Evolutionary conservation across 495 filamentous ascomycete species (phyloP).

Genomic region (Talaromyces adpressus): DNA sequence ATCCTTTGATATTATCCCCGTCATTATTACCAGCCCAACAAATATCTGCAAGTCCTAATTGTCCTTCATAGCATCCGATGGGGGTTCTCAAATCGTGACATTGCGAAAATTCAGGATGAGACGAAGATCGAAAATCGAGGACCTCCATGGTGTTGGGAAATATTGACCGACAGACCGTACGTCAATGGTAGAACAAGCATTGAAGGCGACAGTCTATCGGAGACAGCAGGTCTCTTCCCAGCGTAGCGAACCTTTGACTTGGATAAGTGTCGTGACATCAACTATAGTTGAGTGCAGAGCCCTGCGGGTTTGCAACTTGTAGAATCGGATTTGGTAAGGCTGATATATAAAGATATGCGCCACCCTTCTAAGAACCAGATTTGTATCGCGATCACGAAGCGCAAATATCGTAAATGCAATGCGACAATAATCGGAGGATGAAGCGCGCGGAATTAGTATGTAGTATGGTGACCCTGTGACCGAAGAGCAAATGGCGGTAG

Average conservation of each 20-base stretch:
- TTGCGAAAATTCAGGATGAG: not conserved
- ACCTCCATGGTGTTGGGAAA: not conserved
- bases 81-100: not conserved
- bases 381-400: not conserved
- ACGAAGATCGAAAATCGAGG: not conserved
- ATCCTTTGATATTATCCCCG: not conserved
- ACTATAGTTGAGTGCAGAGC: not conserved
- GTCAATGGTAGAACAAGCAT: slow-evolving; percentile 6
- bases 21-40: not conserved
- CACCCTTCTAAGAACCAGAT: not conserved
- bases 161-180: not conserved
- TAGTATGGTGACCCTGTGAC: not conserved
- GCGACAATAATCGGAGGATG: not conserved
- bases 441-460: not conserved
- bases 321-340: not conserved
- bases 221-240: not conserved
- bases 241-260: not conserved
- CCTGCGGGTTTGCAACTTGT: not conserved
- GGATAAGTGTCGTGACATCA: not conserved
- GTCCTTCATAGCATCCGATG: not conserved
- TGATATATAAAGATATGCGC: not conserved
- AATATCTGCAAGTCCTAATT: not conserved
- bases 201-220: slow-evolving; percentile 1
- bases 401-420: not conserved
- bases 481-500: not conserved